phyloP scores from a whole-genome alignment of 140 eudicot species.

The Anethum foeniculum region DNA sequence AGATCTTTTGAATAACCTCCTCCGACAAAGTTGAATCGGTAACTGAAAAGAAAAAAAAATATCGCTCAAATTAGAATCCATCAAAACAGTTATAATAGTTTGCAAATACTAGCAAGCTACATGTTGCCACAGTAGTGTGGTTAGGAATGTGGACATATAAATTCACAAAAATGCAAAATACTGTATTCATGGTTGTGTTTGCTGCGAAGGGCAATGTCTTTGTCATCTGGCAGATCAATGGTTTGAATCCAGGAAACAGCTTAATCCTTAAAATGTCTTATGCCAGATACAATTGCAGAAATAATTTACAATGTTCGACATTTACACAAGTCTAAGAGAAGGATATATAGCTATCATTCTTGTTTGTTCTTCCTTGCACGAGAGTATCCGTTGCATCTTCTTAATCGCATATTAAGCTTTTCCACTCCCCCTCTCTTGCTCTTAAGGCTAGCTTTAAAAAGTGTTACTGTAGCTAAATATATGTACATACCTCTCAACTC shows the following conservation, averaged over 20 bases:
- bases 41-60: not conserved
- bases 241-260: not conserved
- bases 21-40: conserved; percentile 60
- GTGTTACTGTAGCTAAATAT: not conserved
- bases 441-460: not conserved
- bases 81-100: not conserved
- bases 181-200: not conserved
- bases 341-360: not conserved
- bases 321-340: not conserved
- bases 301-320: not conserved
- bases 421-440: not conserved
- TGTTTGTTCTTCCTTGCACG: conserved; percentile 26
- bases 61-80: not conserved
- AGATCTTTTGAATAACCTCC: conserved; percentile 71
- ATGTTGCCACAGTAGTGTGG: not conserved
- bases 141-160: not conserved
- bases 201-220: not conserved
- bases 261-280: not conserved
- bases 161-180: not conserved
- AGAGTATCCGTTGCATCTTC: conserved; percentile 42
- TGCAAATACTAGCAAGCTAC: not conserved
- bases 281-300: not conserved
- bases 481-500: not conserved
- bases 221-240: not conserved
- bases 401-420: conserved; percentile 22